Evolutionary conservation across 345 rosid species (phyloP).

Genomic region (Syzygium grande): DNA sequence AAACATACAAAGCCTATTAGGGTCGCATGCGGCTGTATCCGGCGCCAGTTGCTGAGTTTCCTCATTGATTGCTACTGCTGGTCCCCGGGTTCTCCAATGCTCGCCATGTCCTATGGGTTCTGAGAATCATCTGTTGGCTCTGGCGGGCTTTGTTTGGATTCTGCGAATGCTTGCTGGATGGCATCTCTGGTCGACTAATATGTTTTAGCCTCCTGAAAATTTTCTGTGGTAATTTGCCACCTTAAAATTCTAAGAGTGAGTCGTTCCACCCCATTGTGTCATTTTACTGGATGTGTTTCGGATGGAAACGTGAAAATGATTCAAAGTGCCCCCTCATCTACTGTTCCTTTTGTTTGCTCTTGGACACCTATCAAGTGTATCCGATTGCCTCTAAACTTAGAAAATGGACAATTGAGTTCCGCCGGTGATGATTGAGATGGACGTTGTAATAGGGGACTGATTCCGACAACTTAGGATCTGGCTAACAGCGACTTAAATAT

Average conservation of each 20-base stretch:
- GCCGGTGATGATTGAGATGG: not conserved
- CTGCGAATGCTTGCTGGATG: not conserved
- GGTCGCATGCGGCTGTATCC: not conserved
- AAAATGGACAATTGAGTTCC: not conserved
- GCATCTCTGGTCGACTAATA: not conserved
- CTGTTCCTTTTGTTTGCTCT: not conserved
- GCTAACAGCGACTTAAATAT: not conserved
- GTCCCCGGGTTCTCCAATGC: not conserved
- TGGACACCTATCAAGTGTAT: not conserved
- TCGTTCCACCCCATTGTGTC: no score
- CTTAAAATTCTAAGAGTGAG: no score
- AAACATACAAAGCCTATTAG: not conserved
- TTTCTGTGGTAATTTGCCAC: not conserved
- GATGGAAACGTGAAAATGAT: not conserved
- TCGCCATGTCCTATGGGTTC: not conserved
- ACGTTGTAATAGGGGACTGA: not conserved
- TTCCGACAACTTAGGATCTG: not conserved
- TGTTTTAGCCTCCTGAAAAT: not conserved
- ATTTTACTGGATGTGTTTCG: not conserved
- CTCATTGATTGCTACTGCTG: not conserved
- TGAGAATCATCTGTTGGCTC: not conserved
- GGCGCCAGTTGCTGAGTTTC: fast-evolving
- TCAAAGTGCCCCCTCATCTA: no score
- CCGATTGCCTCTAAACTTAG: not conserved
- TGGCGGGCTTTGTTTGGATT: not conserved